Conservation (phyloP, 2,329 filamentous ascomycete genomes). For the Ophiocordyceps unilateralis region DNA sequence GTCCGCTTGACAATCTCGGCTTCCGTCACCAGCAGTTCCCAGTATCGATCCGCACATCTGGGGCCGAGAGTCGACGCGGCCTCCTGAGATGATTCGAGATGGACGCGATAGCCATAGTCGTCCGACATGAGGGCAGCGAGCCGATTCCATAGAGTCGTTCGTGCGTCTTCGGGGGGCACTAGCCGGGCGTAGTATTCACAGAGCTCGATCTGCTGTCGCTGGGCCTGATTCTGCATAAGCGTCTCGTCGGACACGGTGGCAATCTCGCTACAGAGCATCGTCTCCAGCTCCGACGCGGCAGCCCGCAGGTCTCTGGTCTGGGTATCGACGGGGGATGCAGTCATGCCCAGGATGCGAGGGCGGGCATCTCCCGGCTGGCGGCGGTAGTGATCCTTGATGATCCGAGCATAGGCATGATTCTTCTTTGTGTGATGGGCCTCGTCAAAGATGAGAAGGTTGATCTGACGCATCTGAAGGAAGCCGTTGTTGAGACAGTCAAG, state of each 20-base stretch:
- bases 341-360: conserved; percentile 88
- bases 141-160: conserved; percentile 46
- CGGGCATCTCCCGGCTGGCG: conserved; percentile 24
- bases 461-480: conserved; percentile 62
- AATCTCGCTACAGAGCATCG: conserved; percentile 64
- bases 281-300: conserved; percentile 59
- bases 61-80: conserved; percentile 52
- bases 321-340: conserved; percentile 82
- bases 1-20: conserved; percentile 44
- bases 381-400: conserved; percentile 76
- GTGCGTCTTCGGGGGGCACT: conserved; percentile 23
- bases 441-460: conserved; percentile 87
- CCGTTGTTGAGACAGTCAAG: conserved; percentile 61
- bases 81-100: conserved; percentile 41
- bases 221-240: conserved; percentile 8
- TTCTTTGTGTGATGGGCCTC: conserved; percentile 95
- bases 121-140: conserved; percentile 28
- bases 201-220: conserved; percentile 30
- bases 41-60: conserved; percentile 76
- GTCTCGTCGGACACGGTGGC: conserved; percentile 43
- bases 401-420: conserved; percentile 74
- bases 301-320: conserved; percentile 49
- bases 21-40: conserved; percentile 52
- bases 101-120: conserved; percentile 30
- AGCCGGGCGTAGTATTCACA: conserved; percentile 27